Evolutionary conservation across 768 basidiomycete species (phyloP).

Genomic region (Lactifluus rugatus): DNA sequence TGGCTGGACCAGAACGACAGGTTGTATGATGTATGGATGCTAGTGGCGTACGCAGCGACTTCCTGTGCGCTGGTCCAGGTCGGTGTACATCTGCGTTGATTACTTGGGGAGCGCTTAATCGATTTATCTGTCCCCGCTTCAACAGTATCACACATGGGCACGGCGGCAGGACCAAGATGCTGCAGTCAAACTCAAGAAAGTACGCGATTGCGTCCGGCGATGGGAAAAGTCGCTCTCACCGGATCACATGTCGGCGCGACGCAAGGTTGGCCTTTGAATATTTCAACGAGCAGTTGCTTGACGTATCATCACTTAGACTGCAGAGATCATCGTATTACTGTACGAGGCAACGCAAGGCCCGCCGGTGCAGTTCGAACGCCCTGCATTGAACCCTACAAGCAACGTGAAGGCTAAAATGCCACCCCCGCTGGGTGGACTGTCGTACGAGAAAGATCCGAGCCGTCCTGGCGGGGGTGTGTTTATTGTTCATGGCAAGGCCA

Average conservation of each 20-base stretch:
- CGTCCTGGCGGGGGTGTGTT: constrained; percentile 85
- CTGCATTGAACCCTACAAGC: constrained; percentile 71
- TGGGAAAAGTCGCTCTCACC: constrained; percentile 85
- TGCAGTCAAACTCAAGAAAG: constrained; percentile 59
- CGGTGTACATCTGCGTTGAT: constrained; percentile 18
- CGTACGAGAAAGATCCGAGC: constrained; percentile 71
- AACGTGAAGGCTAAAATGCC: constrained; percentile 50
- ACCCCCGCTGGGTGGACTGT: constrained; percentile 40
- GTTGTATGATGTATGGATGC: constrained; percentile 77
- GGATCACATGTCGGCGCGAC: constrained; percentile 90
- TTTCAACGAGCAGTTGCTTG: constrained; percentile 6
- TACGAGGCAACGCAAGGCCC: constrained; percentile 91
- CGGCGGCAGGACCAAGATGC: constrained; percentile 70
- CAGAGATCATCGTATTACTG: constrained; percentile 84
- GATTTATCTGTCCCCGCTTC: neutral
- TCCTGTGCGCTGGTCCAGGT: constrained; percentile 89
- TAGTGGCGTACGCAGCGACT: constrained; percentile 81
- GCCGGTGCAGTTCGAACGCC: constrained; percentile 38
- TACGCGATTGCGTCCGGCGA: constrained; percentile 74
- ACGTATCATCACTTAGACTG: constrained; percentile 44
- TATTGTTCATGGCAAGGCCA: constrained; percentile 39
- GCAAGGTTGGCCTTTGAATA: constrained; percentile 53
- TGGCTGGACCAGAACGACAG: constrained; percentile 80
- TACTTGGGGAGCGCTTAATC: neutral
- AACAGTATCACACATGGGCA: constrained; percentile 89